A percentile compares a stretch with the other conserved stretches of the same genome.
Evolutionary conservation across 305 asterid genomes (phyloP).

Genomic region (Withania somnifera): DNA sequence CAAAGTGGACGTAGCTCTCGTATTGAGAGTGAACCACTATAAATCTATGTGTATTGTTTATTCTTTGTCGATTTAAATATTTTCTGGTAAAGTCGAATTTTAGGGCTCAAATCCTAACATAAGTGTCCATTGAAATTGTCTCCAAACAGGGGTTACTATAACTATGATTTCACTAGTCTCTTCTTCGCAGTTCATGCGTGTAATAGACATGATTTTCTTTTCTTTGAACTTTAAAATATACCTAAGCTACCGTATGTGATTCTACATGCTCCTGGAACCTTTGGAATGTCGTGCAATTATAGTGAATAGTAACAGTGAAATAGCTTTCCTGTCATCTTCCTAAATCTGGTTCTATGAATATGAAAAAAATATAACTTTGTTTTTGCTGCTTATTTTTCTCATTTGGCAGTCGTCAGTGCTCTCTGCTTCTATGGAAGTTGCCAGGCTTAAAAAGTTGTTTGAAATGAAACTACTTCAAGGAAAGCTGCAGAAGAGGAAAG

Average conservation of each 20-base stretch:
- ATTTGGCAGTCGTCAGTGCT: constrained; percentile 27
- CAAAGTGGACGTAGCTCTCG: too few relatives aligned
- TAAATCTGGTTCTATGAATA: background rate
- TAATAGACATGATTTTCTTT: background rate
- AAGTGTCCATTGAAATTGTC: background rate
- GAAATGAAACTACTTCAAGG: constrained; percentile 47
- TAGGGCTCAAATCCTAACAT: too few relatives aligned
- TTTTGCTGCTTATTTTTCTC: background rate
- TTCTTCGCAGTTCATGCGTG: background rate
- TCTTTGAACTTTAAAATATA: background rate
- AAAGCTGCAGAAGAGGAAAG: constrained; percentile 65
- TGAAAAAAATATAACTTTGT: background rate
- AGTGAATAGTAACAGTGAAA: background rate
- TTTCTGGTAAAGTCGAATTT: too few relatives aligned
- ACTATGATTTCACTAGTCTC: background rate
- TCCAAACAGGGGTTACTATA: background rate
- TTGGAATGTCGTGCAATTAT: too few relatives aligned
- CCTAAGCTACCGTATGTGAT: background rate
- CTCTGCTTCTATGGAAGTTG: constrained; percentile 34
- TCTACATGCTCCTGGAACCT: too few relatives aligned
- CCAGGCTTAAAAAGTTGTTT: constrained; percentile 44
- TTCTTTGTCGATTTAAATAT: too few relatives aligned
- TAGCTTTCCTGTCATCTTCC: background rate
- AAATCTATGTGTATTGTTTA: too few relatives aligned
- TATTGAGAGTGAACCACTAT: too few relatives aligned